Conservation (phyloP, 331 rosid genomes). For the Acacia concinna region DNA sequence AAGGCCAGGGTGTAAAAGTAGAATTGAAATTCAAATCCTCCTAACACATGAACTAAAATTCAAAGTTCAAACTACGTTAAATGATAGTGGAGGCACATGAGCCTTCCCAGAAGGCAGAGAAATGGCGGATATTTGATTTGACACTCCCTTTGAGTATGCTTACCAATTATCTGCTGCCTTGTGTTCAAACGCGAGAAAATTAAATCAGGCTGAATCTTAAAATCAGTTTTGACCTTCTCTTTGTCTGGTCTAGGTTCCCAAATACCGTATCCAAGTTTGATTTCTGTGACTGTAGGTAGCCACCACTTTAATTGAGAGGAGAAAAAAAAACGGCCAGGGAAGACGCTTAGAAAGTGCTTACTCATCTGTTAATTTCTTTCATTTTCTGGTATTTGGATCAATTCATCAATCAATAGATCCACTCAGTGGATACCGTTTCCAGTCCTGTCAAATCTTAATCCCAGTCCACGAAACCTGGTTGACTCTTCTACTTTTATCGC, state of each 20-base stretch:
- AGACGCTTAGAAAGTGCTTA: constrained; percentile 32
- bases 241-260: not conserved
- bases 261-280: not conserved
- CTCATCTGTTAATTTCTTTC: not conserved
- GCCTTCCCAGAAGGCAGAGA: constrained; percentile 16
- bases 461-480: not conserved
- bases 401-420: not conserved
- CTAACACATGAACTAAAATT: not conserved
- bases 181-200: not conserved
- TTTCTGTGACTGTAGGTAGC: not conserved
- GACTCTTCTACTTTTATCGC: not conserved
- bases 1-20: no score
- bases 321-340: no score
- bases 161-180: not conserved
- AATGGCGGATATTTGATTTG: not conserved
- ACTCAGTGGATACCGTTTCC: not conserved
- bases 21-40: no score
- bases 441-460: not conserved
- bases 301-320: no score
- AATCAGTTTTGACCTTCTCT: not conserved
- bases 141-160: not conserved
- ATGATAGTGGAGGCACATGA: not conserved
- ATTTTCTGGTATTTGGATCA: not conserved
- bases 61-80: not conserved
- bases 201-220: not conserved